Conservation (phyloP, 2,329 filamentous ascomycete genomes). For the Albifimbria verrucaria region DNA sequence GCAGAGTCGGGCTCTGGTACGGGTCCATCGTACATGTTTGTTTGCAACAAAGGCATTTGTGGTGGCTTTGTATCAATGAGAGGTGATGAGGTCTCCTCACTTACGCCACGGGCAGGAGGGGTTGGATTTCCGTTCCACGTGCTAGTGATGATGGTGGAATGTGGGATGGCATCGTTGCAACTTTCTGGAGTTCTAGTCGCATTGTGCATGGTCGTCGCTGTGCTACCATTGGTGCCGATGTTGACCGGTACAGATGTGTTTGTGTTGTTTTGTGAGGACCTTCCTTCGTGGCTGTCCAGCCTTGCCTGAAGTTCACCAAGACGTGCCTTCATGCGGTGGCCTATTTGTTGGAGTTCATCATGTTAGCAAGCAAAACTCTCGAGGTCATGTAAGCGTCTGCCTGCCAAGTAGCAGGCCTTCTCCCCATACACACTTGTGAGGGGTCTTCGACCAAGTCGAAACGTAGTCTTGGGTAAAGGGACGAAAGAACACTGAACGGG, state of each 20-base stretch:
- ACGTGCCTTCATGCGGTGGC: conserved; percentile 27
- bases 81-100: conserved; percentile 9
- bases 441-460: not conserved
- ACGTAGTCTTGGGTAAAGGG: not conserved
- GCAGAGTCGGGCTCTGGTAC: conserved; percentile 8
- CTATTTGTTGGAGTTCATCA: conserved; percentile 6
- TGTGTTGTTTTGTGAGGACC: conserved; percentile 4
- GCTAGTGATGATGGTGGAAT: not conserved
- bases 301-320: conserved; percentile 26
- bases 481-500: not conserved
- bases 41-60: conserved; percentile 9
- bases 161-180: not conserved
- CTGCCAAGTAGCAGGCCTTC: not conserved
- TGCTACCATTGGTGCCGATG: conserved; percentile 1
- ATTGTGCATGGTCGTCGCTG: not conserved
- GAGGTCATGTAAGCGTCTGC: not conserved
- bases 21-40: conserved; percentile 11
- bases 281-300: conserved; percentile 23
- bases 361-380: not conserved
- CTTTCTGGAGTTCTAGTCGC: not conserved
- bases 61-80: conserved; percentile 6
- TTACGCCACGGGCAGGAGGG: not conserved
- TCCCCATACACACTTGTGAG: not conserved
- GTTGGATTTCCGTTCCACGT: not conserved
- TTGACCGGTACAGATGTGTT: conserved; percentile 1